Conservation (phyloP, 2,329 filamentous ascomycete genomes). For the Colletotrichum acutatum region DNA sequence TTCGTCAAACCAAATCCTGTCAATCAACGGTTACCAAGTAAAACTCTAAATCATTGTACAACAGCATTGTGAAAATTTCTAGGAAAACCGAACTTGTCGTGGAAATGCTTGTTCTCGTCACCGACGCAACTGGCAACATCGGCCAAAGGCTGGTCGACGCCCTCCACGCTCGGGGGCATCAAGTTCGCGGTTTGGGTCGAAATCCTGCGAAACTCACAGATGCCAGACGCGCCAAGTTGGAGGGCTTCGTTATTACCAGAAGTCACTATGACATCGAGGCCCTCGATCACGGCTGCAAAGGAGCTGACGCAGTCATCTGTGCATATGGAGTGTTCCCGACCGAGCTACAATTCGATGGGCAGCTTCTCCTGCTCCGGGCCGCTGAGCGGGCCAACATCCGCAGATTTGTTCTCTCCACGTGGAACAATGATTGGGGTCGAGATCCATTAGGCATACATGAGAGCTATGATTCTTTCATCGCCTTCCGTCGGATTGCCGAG, state of each 20-base stretch:
- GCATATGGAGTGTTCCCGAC: slow-evolving; percentile 40
- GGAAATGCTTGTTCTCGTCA: neutral
- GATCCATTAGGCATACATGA: slow-evolving; percentile 42
- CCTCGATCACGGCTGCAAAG: neutral
- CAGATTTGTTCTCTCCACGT: slow-evolving; percentile 41
- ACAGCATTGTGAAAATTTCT: too few relatives aligned
- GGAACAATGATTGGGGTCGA: slow-evolving; percentile 46
- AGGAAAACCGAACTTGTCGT: neutral
- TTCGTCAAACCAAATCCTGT: too few relatives aligned
- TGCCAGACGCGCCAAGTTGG: neutral
- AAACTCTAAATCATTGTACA: too few relatives aligned
- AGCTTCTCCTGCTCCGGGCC: slow-evolving; percentile 48
- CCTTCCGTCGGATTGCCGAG: slow-evolving; percentile 42
- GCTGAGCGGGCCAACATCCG: slow-evolving; percentile 47
- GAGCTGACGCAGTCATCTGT: neutral
- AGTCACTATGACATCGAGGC: neutral
- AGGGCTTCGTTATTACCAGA: neutral
- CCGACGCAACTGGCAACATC: neutral
- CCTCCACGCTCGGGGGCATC: neutral
- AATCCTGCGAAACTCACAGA: neutral
- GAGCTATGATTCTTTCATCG: slow-evolving; percentile 45
- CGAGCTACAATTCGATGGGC: slow-evolving; percentile 42
- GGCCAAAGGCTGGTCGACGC: neutral
- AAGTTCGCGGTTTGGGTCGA: neutral
- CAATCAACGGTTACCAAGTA: too few relatives aligned